Evolutionary conservation across 1,284 basidiomycete genomes (phyloP).

Genomic region (Hypsizygus ulmarius): DNA sequence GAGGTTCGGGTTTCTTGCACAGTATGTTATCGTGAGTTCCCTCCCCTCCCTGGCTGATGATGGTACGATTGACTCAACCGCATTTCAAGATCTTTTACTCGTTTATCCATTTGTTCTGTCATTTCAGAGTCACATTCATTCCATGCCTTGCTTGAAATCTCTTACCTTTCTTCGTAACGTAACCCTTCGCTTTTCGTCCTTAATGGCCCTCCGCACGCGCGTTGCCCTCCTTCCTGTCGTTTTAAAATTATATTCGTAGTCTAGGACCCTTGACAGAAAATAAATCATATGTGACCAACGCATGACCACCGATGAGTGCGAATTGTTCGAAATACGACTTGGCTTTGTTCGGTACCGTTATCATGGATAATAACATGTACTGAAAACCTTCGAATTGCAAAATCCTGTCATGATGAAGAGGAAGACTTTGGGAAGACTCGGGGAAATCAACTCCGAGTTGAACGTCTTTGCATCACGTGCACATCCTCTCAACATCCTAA

Average conservation of each 20-base stretch:
- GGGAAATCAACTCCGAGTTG: no score
- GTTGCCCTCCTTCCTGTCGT: not conserved
- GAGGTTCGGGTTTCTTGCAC: not conserved
- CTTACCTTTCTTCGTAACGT: not conserved
- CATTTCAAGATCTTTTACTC: not conserved
- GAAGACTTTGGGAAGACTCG: no score
- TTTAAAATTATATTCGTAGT: not conserved
- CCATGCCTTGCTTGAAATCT: not conserved
- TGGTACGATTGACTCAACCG: not conserved
- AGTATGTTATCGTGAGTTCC: constrained; percentile 1
- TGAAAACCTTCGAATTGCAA: no score
- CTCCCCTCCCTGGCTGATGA: not conserved
- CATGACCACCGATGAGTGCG: not conserved
- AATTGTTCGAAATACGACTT: no score
- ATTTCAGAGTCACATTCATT: not conserved
- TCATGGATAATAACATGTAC: no score
- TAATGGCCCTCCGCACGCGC: not conserved
- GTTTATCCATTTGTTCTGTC: not conserved
- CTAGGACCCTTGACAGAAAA: not conserved
- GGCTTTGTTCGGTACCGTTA: no score
- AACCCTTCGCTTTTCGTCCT: not conserved
- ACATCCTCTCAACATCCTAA: no score
- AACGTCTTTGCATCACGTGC: no score
- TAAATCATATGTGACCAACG: not conserved
- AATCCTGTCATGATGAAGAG: no score